Percentiles rank a stretch among this genome's conserved stretches.
Conservation (phyloP, 352 stramenopile species). For the Globisporangium apiculatum region DNA sequence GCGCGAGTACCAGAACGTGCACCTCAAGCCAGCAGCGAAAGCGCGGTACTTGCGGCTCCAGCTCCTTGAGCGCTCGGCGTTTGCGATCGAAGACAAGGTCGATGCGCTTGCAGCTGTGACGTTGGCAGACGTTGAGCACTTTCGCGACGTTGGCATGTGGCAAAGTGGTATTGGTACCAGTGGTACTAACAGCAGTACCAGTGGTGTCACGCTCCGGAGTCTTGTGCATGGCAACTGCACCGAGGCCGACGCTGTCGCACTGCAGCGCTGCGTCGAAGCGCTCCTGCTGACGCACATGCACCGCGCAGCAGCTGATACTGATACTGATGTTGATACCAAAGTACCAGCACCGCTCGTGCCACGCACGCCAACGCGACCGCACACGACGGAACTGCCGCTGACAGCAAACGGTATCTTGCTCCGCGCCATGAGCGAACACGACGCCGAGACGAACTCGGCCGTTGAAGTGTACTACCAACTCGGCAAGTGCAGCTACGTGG, state of each 20-base stretch:
- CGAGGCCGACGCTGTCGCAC: conserved; percentile 18
- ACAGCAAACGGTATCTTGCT: conserved; percentile 54
- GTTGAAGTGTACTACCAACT: conserved; percentile 86
- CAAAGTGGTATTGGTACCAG: background rate
- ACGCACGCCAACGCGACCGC: conserved; percentile 22
- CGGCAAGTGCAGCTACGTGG: conserved; percentile 31
- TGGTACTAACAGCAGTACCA: background rate
- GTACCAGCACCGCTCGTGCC: conserved; percentile 7
- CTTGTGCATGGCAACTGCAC: conserved; percentile 68
- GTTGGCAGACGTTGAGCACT: conserved; percentile 22
- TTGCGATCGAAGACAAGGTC: conserved; percentile 58
- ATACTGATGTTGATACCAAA: too few relatives aligned
- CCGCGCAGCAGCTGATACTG: conserved; percentile 6
- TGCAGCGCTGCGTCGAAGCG: conserved; percentile 32
- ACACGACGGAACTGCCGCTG: conserved; percentile 42
- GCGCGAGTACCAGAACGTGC: conserved; percentile 62
- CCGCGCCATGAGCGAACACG: conserved; percentile 51
- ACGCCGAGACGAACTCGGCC: conserved; percentile 68
- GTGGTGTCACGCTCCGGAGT: conserved; percentile 16
- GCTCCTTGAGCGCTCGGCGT: conserved; percentile 49
- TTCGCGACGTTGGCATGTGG: conserved; percentile 21
- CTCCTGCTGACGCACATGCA: conserved; percentile 13
- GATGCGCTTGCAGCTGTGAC: conserved; percentile 24
- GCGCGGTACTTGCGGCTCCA: conserved; percentile 62
- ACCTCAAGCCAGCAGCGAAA: conserved; percentile 57